Base-by-base conservation (phyloP, 129 eudicot species). In the Scalesia atractyloides region DNA sequence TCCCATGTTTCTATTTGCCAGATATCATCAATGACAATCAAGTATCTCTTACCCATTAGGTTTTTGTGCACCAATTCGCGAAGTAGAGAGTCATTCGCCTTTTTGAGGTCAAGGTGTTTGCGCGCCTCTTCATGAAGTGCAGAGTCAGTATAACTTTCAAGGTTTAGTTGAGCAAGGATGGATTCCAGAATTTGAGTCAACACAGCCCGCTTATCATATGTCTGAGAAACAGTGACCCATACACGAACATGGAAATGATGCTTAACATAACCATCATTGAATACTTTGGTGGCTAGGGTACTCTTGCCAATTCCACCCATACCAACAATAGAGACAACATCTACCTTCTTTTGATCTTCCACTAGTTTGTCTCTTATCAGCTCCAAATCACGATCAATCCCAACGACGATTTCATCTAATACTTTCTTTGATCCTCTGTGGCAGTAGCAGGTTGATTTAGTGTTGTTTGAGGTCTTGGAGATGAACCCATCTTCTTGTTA, bases 221-320 rank as follows among this genome's bases (percentile, higher is more conserved):
- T 57, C 70, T 68, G 81, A 51, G 84, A 75, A 12, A 80, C 57
- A 33, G 66, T 34, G 18, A 43, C 74, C 87, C 82, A 72, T 8
- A 74, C 81, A 34, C 73, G 83, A 3, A 50, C n/a, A 18, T 20
- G 0, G 10, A 78, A 83, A 43, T 70, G 73, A 52, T 61, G 19
- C 13, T 0, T 5, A 56, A 68, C 11, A 1, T 5, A n/a, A 15
- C n/a, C 56, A 61, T 73, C 67, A n/a, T 66, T 54, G 46, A 50
- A 82, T 2, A 76, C 61, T 53, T 37, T 82, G 18, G 30, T 56
- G 19, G 78, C 85, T 1, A 82, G 74, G 17, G 85, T 76, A 19
- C 75, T 71, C 71, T 82, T 82, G 9, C 85, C 85, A 0, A 72
- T 30, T 9, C 82, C 82, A 0, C 62, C 70, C 81, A 77, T 77